phyloP scores from a whole-genome alignment of 2,329 filamentous ascomycete genomes.

The Aspergillus luchuensis region DNA sequence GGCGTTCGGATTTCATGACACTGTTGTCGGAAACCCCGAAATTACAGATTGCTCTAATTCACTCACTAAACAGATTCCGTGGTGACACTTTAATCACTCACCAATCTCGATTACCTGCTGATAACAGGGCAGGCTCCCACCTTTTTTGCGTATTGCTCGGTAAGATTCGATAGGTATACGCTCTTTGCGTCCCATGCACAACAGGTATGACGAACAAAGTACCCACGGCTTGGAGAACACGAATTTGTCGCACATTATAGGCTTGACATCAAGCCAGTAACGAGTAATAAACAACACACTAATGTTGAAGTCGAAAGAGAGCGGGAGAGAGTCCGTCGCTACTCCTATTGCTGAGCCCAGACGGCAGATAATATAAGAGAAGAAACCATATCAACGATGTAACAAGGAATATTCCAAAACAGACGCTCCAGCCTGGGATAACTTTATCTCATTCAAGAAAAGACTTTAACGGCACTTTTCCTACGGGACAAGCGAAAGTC shows the following conservation, averaged over 20 bases:
- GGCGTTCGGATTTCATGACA: neutral
- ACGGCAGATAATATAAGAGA: neutral
- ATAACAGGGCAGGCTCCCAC: neutral
- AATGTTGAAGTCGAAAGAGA: neutral
- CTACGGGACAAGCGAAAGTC: neutral
- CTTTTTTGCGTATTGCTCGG: neutral
- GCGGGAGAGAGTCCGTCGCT: neutral
- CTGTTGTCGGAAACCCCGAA: neutral
- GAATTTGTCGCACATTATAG: neutral
- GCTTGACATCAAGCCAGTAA: neutral
- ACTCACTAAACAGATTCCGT: neutral
- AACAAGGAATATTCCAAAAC: neutral
- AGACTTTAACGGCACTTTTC: neutral
- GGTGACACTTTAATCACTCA: neutral
- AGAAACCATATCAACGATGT: neutral
- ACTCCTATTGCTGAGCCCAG: too few species aligned
- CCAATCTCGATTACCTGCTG: too few species aligned
- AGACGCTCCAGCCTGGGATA: neutral
- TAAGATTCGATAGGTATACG: neutral
- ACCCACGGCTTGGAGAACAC: neutral
- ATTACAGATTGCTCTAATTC: conserved; percentile 2
- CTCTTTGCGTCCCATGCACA: neutral
- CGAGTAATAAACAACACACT: neutral
- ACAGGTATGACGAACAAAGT: neutral
- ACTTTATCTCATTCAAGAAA: neutral